Evolutionary conservation across 805 yeast species (phyloP), one percentile per base, ranked within the genome.

Genomic region (Starmerella potacharoeniae): DNA sequence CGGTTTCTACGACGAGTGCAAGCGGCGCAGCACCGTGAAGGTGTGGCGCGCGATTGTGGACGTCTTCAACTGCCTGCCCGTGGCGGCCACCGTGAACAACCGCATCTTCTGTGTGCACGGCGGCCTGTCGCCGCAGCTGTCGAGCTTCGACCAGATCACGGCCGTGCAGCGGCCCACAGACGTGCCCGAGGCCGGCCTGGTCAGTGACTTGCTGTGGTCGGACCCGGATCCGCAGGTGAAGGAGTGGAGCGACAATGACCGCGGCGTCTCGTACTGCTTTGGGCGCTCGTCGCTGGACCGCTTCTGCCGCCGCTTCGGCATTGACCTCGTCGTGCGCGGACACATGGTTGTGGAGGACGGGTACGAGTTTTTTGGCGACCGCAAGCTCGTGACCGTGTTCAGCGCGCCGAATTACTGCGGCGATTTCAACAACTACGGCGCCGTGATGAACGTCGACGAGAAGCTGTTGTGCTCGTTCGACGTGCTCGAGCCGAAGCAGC

Each of bases 1-100:
- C 69, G 98, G 98, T 1, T 93, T 93, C 66, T 93, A 89, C 68
- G 98, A 93, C 70, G 98, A 93, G 71, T 93, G 98, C 74, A 93
- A 93, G 69, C 80, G 98, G 64, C 77, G 98, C 59, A 80, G 95
- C 65, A 85, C 83, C 65, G 78, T 90, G 62, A 91, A 90, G 68
- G 83, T 88, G 0, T 93, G 98, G 98, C 88, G 89, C 67, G 70
- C 80, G 16, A 88, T 93, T 66, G 82, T 93, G 61, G 98, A 93
- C 72, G 89, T 95, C 1, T 93, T 93, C 73, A 93, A 93, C 69
- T 84, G 96, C 0, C 75, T 93, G 58, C 98, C 98, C 5, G 82
- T 93, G 55, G 95, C 97, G 1, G 97, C 97, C 2, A 82, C 87
- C 34, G 95, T 93, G 41, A 96, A 95, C 1, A 90, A 89, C 47